phyloP scores from a whole-genome alignment of 495 filamentous ascomycete genomes.

The Annulohypoxylon maeteangense region DNA sequence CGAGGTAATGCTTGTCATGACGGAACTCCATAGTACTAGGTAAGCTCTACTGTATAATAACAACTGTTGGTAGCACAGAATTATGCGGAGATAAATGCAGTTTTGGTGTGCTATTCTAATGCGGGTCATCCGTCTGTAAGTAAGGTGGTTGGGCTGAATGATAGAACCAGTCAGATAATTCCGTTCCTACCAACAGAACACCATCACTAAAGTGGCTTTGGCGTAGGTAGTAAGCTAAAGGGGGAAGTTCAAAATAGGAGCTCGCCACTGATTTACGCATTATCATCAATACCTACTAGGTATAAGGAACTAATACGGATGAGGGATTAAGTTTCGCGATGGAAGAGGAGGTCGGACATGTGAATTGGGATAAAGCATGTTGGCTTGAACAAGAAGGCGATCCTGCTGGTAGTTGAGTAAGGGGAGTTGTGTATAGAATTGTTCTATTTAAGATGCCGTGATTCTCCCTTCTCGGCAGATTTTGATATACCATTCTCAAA shows the following conservation, averaged over 20 bases:
- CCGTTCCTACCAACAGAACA: neutral
- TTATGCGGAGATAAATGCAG: neutral
- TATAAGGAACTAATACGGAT: neutral
- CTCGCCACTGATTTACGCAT: neutral
- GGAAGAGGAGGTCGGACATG: neutral
- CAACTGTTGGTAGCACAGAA: neutral
- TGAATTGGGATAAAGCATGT: neutral
- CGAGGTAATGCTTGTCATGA: neutral
- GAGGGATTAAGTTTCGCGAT: neutral
- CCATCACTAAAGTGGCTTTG: neutral
- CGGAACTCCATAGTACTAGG: neutral
- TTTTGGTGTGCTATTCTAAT: neutral
- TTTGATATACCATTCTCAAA: neutral
- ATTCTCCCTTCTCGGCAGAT: neutral
- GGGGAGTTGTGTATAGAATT: neutral
- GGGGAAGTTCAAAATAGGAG: neutral
- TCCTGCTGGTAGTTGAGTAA: neutral
- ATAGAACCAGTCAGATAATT: neutral
- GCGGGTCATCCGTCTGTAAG: neutral
- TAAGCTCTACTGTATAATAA: neutral
- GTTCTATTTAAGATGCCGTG: neutral
- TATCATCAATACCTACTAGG: neutral
- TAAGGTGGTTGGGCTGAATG: neutral
- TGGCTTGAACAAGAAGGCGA: neutral
- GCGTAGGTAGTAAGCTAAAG: neutral